Evolutionary conservation across 768 basidiomycete genomes (phyloP), one percentile per base, ranked within the genome.

Genomic region (Pleurotus djamor): DNA sequence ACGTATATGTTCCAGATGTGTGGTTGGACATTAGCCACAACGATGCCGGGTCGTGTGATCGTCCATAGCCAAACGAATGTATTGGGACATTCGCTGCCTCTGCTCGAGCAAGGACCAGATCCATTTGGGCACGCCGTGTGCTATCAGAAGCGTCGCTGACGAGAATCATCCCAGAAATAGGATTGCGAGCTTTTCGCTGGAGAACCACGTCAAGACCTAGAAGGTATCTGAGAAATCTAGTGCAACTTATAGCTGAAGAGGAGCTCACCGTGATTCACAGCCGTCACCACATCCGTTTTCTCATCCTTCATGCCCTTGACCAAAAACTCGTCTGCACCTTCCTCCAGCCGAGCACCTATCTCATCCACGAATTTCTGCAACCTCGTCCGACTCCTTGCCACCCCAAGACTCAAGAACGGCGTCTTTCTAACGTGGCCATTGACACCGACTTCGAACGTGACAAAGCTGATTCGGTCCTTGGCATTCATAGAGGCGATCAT

Each of bases 21-120:
- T 98, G 95, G 72, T 98, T 98, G 8, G 96, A 98, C 83, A 99
- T 96, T 48, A 98, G 86, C 97, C 97, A 98, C 36, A 99, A 83
- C 5, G 95, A 96, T 12, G 94, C 94, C 14, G 97, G 97, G 71
- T 98, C 97, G 69, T 98, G 97, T 13, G 94, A 92, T 60, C 93
- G 91, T 32, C 96, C 96, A 67, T 96, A 99, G 54, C 97, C 97
- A 64, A 99, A 90, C 3, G 96, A 91, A 71, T 99, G 96, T 58
- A 99, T 97, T 4, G 97, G 96, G 28, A 97, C 87, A 70, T 94
- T 94, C 34, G 93, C 97, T 10, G 97, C 96, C 68, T 99, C 97
- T 1, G 95, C 91, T 38, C 97, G 89, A 47, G 96, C 96, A 49
- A 98, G 89, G 13, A 98, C 96, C 13, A 99, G 83, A 71, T 99